Percentiles rank a stretch among this genome's conserved stretches.
Evolutionary conservation across 139 green algal genomes (phyloP).

Genomic region (Cymbomonas tetramitiformis): DNA sequence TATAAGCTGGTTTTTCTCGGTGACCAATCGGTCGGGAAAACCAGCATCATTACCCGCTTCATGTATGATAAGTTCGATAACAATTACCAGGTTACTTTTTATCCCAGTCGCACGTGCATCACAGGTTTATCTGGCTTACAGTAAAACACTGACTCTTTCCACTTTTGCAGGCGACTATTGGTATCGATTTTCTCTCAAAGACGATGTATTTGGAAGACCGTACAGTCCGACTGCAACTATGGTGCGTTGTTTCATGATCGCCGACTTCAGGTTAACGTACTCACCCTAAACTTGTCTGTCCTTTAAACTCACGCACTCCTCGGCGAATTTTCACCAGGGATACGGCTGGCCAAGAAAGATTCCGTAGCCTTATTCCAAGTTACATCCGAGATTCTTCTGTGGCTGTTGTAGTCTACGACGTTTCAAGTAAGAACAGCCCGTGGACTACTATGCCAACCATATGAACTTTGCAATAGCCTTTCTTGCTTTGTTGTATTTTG

Average conservation of each 20-base stretch:
- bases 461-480: no score
- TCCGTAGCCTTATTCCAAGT: conserved; percentile 84
- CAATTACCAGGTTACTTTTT: conserved; percentile 73
- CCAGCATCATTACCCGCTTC: conserved; percentile 94
- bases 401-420: conserved; percentile 95
- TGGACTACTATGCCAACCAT: no score
- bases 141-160: neutral
- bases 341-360: conserved; percentile 93
- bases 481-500: no score
- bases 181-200: conserved; percentile 98
- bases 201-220: conserved; percentile 99
- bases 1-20: conserved; percentile 86
- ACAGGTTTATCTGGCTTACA: neutral
- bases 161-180: conserved; percentile 98
- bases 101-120: neutral
- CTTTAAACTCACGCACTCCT: neutral
- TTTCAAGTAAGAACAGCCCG: conserved; percentile 85
- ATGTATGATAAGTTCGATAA: conserved; percentile 99
- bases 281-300: no score
- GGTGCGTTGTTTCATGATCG: no score
- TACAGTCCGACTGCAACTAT: conserved; percentile 93
- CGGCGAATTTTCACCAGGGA: conserved; percentile 45
- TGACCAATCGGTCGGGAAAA: conserved; percentile 65
- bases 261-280: neutral
- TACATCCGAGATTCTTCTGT: conserved; percentile 97